Evolutionary conservation across 768 basidiomycete species (phyloP).

Genomic region (Pleurotus tuber-regium): DNA sequence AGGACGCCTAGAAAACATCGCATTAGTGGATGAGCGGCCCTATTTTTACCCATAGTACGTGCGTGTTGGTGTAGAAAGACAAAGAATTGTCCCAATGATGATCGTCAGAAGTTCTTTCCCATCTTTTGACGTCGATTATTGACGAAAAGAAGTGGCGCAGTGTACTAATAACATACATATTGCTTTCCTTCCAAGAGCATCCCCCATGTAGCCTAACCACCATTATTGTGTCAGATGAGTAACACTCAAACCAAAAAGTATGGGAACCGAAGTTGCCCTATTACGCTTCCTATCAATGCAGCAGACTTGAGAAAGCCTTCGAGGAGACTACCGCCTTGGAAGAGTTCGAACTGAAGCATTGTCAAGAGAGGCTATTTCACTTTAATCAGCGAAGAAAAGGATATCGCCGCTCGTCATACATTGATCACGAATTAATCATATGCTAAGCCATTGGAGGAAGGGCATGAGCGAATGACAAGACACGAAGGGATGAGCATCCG

Average conservation of each 20-base stretch:
- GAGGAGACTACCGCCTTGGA: slow-evolving; percentile 46
- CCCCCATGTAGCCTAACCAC: slow-evolving; percentile 55
- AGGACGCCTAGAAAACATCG: slow-evolving; percentile 22
- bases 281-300: slow-evolving; percentile 72
- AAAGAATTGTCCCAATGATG: slow-evolving; percentile 73
- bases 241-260: neutral
- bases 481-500: too few species aligned
- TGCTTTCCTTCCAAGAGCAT: slow-evolving; percentile 65
- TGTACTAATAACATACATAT: slow-evolving; percentile 40
- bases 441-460: too few species aligned
- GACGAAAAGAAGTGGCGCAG: neutral
- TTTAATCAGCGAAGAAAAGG: neutral
- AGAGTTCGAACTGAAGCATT: slow-evolving; percentile 66
- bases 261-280: slow-evolving; percentile 58
- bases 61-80: slow-evolving; percentile 64
- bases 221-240: neutral
- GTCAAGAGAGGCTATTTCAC: slow-evolving; percentile 62
- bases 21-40: neutral
- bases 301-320: slow-evolving; percentile 62
- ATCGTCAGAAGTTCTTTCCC: slow-evolving; percentile 81
- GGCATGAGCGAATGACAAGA: too few species aligned
- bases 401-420: slow-evolving; percentile 32
- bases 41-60: slow-evolving; percentile 10
- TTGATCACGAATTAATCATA: slow-evolving; percentile 75
- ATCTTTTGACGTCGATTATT: slow-evolving; percentile 33